Conservation (phyloP, 1,139 yeast species). For the Yamadazyma dushanensis region DNA sequence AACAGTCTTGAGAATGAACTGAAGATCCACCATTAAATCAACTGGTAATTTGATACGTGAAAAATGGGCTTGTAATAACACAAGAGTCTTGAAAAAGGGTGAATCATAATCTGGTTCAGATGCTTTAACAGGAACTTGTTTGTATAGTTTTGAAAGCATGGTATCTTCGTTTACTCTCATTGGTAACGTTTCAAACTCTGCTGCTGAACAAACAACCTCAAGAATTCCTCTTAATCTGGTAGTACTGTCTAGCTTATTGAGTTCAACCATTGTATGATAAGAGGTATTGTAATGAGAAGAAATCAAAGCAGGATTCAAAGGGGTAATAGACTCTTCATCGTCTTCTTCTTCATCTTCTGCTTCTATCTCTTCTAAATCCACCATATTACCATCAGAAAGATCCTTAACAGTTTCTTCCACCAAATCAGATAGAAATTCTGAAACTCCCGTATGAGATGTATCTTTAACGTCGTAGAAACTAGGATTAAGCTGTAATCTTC, state of each 20-base stretch:
- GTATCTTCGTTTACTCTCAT: slow-evolving; percentile 60
- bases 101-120: slow-evolving; percentile 42
- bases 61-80: slow-evolving; percentile 79
- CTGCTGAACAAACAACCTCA: slow-evolving; percentile 64
- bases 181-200: slow-evolving; percentile 67
- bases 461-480: slow-evolving; percentile 80
- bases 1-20: slow-evolving; percentile 47
- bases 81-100: slow-evolving; percentile 68
- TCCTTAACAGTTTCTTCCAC: slow-evolving; percentile 76
- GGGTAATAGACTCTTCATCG: slow-evolving; percentile 47
- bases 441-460: slow-evolving; percentile 64
- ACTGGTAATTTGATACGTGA: slow-evolving; percentile 56
- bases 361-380: slow-evolving; percentile 55
- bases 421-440: slow-evolving; percentile 78
- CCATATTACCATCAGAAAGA: slow-evolving; percentile 57
- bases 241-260: slow-evolving; percentile 51
- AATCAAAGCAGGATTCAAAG: slow-evolving; percentile 71
- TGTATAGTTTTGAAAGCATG: slow-evolving; percentile 46
- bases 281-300: slow-evolving; percentile 71
- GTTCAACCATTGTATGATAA: slow-evolving; percentile 63
- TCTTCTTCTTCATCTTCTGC: slow-evolving; percentile 34
- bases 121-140: slow-evolving; percentile 60
- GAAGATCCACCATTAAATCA: slow-evolving; percentile 62
- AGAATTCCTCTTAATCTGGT: slow-evolving; percentile 63
- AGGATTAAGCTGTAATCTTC: slow-evolving; percentile 80